Percentiles rank a stretch among this genome's conserved stretches.
Evolutionary conservation across 2,329 filamentous ascomycete species (phyloP).

Genomic region (Microsporum canis): DNA sequence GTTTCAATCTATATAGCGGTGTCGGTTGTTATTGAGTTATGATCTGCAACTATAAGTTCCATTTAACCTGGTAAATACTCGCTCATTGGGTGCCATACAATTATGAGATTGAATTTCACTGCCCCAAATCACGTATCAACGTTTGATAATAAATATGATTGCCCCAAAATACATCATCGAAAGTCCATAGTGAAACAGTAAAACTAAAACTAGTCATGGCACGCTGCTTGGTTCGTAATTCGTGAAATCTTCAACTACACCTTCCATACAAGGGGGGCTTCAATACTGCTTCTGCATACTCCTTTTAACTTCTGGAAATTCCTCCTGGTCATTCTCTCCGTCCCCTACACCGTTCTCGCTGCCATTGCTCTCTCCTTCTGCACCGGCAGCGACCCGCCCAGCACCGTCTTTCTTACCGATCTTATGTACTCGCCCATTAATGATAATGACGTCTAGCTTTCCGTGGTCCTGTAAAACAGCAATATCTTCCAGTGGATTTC

Average conservation of each 20-base stretch:
- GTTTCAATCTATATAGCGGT: no score
- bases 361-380: not conserved
- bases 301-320: conserved; percentile 9
- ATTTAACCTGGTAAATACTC: not conserved
- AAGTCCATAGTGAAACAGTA: not conserved
- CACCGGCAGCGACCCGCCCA: conserved; percentile 5
- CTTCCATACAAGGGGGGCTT: not conserved
- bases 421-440: conserved; percentile 40
- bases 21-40: not conserved
- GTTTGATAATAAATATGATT: not conserved
- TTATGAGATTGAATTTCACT: not conserved
- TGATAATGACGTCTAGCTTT: conserved; percentile 37
- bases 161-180: not conserved
- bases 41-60: not conserved
- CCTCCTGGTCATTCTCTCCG: conserved; percentile 1
- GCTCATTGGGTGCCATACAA: no score
- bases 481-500: conserved; percentile 36
- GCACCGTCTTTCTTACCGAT: conserved; percentile 16
- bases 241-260: not conserved
- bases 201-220: not conserved
- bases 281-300: conserved; percentile 10
- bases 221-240: not conserved
- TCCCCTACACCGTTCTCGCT: not conserved
- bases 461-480: conserved; percentile 34
- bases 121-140: not conserved